Conservation (phyloP, 495 filamentous ascomycete species). For the Tetracladium setigerum region DNA sequence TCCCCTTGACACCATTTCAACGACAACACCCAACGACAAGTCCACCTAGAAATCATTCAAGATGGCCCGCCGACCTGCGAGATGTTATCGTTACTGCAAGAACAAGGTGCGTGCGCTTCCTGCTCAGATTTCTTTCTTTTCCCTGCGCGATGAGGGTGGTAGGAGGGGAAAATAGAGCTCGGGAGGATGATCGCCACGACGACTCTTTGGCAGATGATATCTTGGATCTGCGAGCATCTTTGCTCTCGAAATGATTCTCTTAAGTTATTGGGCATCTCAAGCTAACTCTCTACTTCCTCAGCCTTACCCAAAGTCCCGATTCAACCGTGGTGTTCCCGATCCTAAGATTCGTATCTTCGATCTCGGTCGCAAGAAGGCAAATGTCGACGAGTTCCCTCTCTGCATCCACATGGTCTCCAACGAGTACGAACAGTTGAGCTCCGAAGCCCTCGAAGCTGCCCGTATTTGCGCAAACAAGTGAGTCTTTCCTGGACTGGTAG, state of each 20-base stretch:
- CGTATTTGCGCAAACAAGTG: conserved; percentile 99
- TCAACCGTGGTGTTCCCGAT: conserved; percentile 99
- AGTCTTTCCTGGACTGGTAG: conserved; percentile 15
- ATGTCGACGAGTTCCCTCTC: conserved; percentile 96
- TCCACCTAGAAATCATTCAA: conserved; percentile 58
- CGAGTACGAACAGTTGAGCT: conserved; percentile 98
- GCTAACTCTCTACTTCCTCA: conserved; percentile 27
- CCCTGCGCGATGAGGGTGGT: background rate
- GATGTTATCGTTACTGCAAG: conserved; percentile 99
- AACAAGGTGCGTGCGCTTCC: conserved; percentile 74
- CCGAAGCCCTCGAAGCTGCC: conserved; percentile 96
- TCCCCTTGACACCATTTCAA: conserved; percentile 7
- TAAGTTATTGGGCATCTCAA: background rate
- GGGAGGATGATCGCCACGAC: background rate
- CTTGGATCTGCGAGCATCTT: too few relatives aligned
- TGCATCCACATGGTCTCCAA: conserved; percentile 99
- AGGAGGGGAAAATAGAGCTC: background rate
- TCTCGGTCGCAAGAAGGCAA: conserved; percentile 96
- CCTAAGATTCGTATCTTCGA: conserved; percentile 99
- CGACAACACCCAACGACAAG: conserved; percentile 34
- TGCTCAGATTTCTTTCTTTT: conserved; percentile 2
- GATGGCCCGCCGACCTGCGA: conserved; percentile 97
- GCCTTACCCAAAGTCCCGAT: conserved; percentile 98
- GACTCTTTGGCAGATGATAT: background rate
- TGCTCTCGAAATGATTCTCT: background rate